Conservation (phyloP, 1,284 basidiomycete species). For the Trichosporon sp. region DNA sequence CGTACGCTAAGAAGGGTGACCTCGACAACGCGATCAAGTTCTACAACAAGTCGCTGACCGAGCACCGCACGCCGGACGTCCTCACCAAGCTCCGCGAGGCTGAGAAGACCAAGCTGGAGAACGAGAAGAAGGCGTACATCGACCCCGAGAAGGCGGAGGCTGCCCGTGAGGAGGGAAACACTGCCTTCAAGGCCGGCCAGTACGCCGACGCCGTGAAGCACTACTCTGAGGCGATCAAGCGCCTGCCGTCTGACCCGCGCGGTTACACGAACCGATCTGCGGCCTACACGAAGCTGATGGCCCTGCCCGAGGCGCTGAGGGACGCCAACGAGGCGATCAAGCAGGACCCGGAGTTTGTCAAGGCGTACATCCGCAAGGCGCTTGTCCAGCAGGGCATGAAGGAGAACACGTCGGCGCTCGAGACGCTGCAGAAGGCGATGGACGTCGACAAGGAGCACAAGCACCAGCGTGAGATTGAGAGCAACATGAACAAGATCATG, state of each 20-base stretch:
- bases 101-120: conserved; percentile 78
- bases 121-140: conserved; percentile 80
- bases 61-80: conserved; percentile 93
- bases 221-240: conserved; percentile 96
- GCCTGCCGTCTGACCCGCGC: conserved; percentile 83
- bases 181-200: conserved; percentile 85
- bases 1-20: conserved; percentile 83
- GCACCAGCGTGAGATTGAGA: conserved; percentile 77
- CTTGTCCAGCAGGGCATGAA: conserved; percentile 87
- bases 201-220: conserved; percentile 89
- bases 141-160: conserved; percentile 80
- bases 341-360: conserved; percentile 86
- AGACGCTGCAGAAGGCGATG: conserved; percentile 72
- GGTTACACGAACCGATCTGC: conserved; percentile 98
- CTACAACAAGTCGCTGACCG: conserved; percentile 88
- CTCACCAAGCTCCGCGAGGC: conserved; percentile 84
- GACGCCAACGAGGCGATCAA: conserved; percentile 93
- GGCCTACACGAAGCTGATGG: conserved; percentile 92
- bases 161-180: conserved; percentile 91
- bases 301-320: conserved; percentile 93
- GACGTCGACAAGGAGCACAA: conserved; percentile 75
- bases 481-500: conserved; percentile 77
- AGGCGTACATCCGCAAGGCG: conserved; percentile 94
- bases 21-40: conserved; percentile 78
- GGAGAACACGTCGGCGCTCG: conserved; percentile 83